A percentile compares a stretch with the other conserved stretches of the same genome.
Evolutionary conservation across 2,329 filamentous ascomycete genomes (phyloP).

Genomic region (Aureobasidium sp.): DNA sequence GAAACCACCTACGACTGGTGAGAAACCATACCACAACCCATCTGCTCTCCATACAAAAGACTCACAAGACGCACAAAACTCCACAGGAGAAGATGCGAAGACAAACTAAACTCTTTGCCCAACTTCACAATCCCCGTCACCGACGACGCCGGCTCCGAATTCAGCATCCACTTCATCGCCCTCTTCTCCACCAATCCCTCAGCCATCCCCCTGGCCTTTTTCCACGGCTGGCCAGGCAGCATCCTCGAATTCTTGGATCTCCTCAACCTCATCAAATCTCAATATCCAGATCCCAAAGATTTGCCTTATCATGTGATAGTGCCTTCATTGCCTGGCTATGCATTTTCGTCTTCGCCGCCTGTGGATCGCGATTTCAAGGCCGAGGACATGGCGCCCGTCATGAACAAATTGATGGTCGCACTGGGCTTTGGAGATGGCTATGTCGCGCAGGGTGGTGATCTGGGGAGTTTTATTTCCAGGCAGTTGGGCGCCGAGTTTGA

Average conservation of each 20-base stretch:
- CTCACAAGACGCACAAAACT: background rate
- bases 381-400: slow-evolving; percentile 36
- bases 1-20: slow-evolving; percentile 31
- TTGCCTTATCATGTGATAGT: slow-evolving; percentile 53
- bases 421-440: slow-evolving; percentile 50
- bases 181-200: slow-evolving; percentile 46
- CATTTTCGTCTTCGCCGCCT: slow-evolving; percentile 44
- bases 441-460: slow-evolving; percentile 51
- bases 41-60: background rate
- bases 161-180: slow-evolving; percentile 47
- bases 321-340: slow-evolving; percentile 50
- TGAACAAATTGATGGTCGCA: slow-evolving; percentile 47
- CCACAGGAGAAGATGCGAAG: slow-evolving; percentile 33
- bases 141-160: slow-evolving; percentile 31
- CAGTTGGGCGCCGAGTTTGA: slow-evolving; percentile 37
- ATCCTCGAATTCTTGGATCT: slow-evolving; percentile 52
- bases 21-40: background rate
- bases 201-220: slow-evolving; percentile 45
- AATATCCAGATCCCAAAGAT: slow-evolving; percentile 41
- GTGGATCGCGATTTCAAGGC: slow-evolving; percentile 38
- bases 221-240: slow-evolving; percentile 50
- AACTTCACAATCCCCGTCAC: slow-evolving; percentile 42
- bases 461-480: slow-evolving; percentile 42
- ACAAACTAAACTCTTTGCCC: slow-evolving; percentile 43
- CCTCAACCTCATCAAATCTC: slow-evolving; percentile 39